Evolutionary conservation across 441 rosid genomes (phyloP).

Genomic region (Caryocar brasiliense): DNA sequence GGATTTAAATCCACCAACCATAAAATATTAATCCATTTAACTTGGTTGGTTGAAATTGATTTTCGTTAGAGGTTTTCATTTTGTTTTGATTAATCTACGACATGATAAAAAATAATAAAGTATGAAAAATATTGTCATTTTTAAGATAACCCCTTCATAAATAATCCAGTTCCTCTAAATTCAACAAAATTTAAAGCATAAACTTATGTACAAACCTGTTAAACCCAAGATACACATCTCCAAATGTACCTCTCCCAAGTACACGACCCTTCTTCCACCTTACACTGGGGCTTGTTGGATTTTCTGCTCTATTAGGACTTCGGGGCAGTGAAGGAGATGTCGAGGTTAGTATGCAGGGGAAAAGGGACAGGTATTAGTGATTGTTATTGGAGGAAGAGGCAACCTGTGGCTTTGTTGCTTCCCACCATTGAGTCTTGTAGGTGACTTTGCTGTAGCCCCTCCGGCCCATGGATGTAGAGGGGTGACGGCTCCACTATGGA

Average conservation of each 20-base stretch:
- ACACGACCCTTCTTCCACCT: slow-evolving; percentile 79
- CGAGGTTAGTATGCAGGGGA: slow-evolving; percentile 62
- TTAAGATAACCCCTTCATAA: too few species aligned
- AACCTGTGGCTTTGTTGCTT: slow-evolving; percentile 66
- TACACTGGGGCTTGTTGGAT: slow-evolving; percentile 58
- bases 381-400: slow-evolving; percentile 72
- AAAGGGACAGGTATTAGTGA: slow-evolving; percentile 56
- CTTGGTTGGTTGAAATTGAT: too few species aligned
- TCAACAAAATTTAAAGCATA: slow-evolving; percentile 5
- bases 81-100: too few species aligned
- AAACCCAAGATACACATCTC: slow-evolving; percentile 81
- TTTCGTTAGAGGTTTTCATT: too few species aligned
- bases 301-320: slow-evolving; percentile 74
- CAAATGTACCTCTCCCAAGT: slow-evolving; percentile 85
- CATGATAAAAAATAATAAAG: too few species aligned
- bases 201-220: slow-evolving; percentile 46
- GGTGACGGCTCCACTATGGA: slow-evolving; percentile 87
- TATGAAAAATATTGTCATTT: too few species aligned
- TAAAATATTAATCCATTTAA: too few species aligned
- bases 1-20: too few species aligned
- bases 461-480: slow-evolving; percentile 77
- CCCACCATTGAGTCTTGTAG: slow-evolving; percentile 50
- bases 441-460: slow-evolving; percentile 53
- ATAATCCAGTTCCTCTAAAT: not conserved
- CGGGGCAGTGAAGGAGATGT: slow-evolving; percentile 79